phyloP scores from a whole-genome alignment of 148 eudicot genomes.

The Chenopodium album region DNA sequence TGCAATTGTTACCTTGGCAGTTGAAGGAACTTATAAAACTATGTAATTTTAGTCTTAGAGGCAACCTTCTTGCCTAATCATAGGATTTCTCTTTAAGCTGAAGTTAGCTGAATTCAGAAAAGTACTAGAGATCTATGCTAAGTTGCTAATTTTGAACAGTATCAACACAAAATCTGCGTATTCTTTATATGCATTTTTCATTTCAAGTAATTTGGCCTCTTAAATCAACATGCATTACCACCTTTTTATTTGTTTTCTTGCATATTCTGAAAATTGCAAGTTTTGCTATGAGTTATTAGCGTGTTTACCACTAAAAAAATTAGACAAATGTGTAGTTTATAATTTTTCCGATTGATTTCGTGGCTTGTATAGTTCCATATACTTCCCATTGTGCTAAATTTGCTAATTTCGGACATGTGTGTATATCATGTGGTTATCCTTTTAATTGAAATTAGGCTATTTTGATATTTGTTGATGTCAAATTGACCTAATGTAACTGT shows the following conservation, averaged over 20 bases:
- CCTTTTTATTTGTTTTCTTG: neutral
- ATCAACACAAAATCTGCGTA: neutral
- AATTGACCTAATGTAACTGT: constrained; percentile 8
- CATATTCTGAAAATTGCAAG: neutral
- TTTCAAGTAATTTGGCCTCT: neutral
- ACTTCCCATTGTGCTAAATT: constrained; percentile 3
- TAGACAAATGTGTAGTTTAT: neutral
- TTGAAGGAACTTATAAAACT: constrained; percentile 48
- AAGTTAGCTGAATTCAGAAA: constrained; percentile 36
- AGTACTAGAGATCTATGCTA: neutral
- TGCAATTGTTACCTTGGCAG: constrained; percentile 24
- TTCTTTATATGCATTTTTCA: neutral
- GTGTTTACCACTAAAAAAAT: too few species aligned
- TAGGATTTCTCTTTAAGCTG: constrained; percentile 51
- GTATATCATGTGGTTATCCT: neutral
- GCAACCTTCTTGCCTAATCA: constrained; percentile 38
- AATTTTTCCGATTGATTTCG: neutral
- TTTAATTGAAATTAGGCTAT: constrained; percentile 12
- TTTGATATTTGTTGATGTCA: constrained; percentile 15
- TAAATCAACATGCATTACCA: neutral
- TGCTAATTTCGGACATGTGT: neutral
- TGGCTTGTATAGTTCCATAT: neutral
- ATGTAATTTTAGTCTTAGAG: constrained; percentile 43
- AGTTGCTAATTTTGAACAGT: neutral
- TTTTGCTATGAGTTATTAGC: neutral